Base-by-base conservation (phyloP, 1,284 basidiomycete genomes). In the Volvariella surrecta region DNA sequence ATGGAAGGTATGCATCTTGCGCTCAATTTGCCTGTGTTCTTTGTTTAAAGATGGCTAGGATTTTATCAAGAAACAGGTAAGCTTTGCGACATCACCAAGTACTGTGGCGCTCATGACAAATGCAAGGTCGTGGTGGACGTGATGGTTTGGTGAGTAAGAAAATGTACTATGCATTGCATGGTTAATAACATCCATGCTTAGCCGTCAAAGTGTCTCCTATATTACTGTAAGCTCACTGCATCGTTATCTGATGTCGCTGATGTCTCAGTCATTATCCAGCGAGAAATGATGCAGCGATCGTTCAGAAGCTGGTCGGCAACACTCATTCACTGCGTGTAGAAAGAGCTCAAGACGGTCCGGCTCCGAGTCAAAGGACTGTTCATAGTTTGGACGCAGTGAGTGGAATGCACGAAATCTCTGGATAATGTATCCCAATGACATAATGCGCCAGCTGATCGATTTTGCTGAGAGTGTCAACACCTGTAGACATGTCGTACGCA, bases 1-100 rank as follows among this genome's bases (percentile, higher is more conserved):
- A 79, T 91, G 48, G 89, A 91, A 72, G 87, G 87, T 79, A 40
- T 50, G 62, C n/a, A 42, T 32, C 41, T 35, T 17, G 19, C 8
- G 3, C 34, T 35, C 8, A n/a, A n/a, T 7, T 35, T 13, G 16
- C 19, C 17, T 35, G 22, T 32, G 30, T 11, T 41, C 31, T 48
- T 41, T 50, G 18, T 18, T 38, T 21, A 32, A 44, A 18, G 2
- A 38, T 37, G 2, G 28, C 10, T 39, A 89, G 89, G 86, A 0
- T 93, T 83, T 60, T 93, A 93, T 57, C 90, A 93, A 58, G 89
- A 93, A 58, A 92, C 89, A 42, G 88, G 88, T 74, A 45, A 42
- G 54, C 24, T 13, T 15, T 7, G 18, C 18, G 21, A 11, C 19
- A n/a, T 3, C 15, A 10, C 40, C n/a, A 16, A 10, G 9, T 10